Conservation (phyloP, 768 basidiomycete species). For the Rubroboletus satanas region DNA sequence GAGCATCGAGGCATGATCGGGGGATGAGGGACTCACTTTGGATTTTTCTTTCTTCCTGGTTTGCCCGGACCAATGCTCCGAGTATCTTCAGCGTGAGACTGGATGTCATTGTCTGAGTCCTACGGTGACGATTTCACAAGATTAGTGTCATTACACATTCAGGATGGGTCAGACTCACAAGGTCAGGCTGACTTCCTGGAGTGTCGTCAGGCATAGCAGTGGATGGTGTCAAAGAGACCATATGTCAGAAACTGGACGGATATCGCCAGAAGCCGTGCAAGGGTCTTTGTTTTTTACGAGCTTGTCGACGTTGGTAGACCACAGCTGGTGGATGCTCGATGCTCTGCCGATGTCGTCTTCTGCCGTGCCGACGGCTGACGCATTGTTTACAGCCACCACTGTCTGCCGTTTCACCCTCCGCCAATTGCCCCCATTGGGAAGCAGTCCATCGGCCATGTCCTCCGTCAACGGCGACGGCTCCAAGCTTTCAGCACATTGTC, state of each 20-base stretch:
- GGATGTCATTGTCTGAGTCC: constrained; percentile 71
- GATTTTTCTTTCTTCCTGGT: constrained; percentile 83
- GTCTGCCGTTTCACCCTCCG: constrained; percentile 3
- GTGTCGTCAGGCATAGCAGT: constrained; percentile 46
- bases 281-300: not conserved
- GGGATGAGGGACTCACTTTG: constrained; percentile 53
- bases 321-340: constrained; percentile 4
- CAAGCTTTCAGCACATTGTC: too few relatives aligned
- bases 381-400: constrained; percentile 14
- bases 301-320: not conserved
- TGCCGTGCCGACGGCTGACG: constrained; percentile 21
- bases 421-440: not conserved
- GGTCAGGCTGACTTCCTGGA: constrained; percentile 60
- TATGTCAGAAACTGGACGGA: constrained; percentile 24
- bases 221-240: constrained; percentile 19
- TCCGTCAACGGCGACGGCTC: too few relatives aligned
- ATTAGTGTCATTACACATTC: constrained; percentile 10
- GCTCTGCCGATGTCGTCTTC: constrained; percentile 1
- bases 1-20: constrained; percentile 11
- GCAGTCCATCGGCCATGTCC: not conserved
- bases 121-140: constrained; percentile 23
- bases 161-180: constrained; percentile 24
- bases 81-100: constrained; percentile 39
- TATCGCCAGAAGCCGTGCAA: not conserved
- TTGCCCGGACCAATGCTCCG: constrained; percentile 25